Percentiles rank a stretch among this genome's conserved stretches.
phyloP scores from a whole-genome alignment of 257 asterid genomes.

The Solanum commersonii region DNA sequence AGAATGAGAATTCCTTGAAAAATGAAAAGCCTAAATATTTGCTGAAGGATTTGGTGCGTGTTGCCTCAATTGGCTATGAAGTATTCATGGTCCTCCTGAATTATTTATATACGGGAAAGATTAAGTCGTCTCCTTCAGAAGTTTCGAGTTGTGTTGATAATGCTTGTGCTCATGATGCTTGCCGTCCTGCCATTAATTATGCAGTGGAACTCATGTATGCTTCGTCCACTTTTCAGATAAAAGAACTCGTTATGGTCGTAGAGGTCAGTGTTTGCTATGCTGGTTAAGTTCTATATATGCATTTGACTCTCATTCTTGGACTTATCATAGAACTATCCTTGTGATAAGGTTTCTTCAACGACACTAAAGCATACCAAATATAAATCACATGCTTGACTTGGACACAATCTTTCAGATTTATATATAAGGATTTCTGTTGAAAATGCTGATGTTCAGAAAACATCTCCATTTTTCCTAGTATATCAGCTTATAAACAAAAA shows the following conservation, averaged over 20 bases:
- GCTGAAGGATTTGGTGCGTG: slow-evolving; percentile 39
- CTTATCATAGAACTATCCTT: neutral
- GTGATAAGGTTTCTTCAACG: neutral
- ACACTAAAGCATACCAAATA: neutral
- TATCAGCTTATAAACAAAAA: neutral
- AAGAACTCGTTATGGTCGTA: slow-evolving; percentile 59
- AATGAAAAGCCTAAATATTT: slow-evolving; percentile 49
- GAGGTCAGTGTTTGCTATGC: slow-evolving; percentile 36
- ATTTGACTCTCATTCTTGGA: neutral
- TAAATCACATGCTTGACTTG: neutral
- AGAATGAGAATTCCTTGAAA: neutral
- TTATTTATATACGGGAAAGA: slow-evolving; percentile 68
- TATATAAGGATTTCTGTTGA: neutral
- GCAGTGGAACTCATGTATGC: slow-evolving; percentile 88
- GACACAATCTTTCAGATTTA: neutral
- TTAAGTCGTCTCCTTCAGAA: slow-evolving; percentile 49
- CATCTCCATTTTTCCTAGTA: neutral
- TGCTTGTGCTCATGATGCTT: slow-evolving; percentile 68
- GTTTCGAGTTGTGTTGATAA: slow-evolving; percentile 77
- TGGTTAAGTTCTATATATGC: neutral
- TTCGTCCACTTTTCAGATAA: slow-evolving; percentile 62
- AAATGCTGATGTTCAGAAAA: neutral
- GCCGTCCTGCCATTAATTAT: slow-evolving; percentile 71
- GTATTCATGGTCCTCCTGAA: slow-evolving; percentile 34
- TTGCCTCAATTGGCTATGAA: slow-evolving; percentile 49